phyloP scores from a whole-genome alignment of 345 rosid species.

The Syzygium oleosum region DNA sequence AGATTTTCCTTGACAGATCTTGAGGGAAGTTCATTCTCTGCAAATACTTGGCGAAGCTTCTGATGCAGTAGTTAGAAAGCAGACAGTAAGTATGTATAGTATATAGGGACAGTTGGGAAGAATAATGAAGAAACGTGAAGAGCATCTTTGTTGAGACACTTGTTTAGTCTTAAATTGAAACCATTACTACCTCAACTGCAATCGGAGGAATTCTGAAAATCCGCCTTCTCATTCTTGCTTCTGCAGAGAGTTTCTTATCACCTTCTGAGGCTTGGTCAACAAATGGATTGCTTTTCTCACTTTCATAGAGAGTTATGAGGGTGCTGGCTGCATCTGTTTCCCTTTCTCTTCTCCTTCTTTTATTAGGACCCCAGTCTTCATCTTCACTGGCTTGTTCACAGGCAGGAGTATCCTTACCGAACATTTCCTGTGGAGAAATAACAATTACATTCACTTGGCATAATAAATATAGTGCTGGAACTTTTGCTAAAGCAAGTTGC shows the following conservation, averaged over 20 bases:
- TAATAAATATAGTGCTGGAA: background rate
- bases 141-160: background rate
- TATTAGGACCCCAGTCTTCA: slow-evolving; percentile 98
- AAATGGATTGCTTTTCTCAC: slow-evolving; percentile 31
- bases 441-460: background rate
- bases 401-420: slow-evolving; percentile 76
- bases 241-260: slow-evolving; percentile 23
- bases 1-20: slow-evolving; percentile 64
- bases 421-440: slow-evolving; percentile 71
- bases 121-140: background rate
- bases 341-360: slow-evolving; percentile 62
- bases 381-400: slow-evolving; percentile 84
- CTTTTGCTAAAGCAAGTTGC: background rate
- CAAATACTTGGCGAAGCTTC: slow-evolving; percentile 91
- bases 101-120: background rate
- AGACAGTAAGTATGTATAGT: background rate
- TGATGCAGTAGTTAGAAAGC: slow-evolving; percentile 25
- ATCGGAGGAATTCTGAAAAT: slow-evolving; percentile 57
- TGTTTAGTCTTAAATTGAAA: background rate
- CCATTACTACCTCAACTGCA: slow-evolving; percentile 68
- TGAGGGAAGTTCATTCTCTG: slow-evolving; percentile 91
- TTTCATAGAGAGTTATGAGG: slow-evolving; percentile 57
- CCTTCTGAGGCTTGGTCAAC: slow-evolving; percentile 20
- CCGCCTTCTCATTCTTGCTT: slow-evolving; percentile 40
- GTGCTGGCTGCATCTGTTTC: slow-evolving; percentile 74